Evolutionary conservation across 768 basidiomycete species (phyloP), one percentile per base, ranked within the genome.

Genomic region (Agaricus blazei): DNA sequence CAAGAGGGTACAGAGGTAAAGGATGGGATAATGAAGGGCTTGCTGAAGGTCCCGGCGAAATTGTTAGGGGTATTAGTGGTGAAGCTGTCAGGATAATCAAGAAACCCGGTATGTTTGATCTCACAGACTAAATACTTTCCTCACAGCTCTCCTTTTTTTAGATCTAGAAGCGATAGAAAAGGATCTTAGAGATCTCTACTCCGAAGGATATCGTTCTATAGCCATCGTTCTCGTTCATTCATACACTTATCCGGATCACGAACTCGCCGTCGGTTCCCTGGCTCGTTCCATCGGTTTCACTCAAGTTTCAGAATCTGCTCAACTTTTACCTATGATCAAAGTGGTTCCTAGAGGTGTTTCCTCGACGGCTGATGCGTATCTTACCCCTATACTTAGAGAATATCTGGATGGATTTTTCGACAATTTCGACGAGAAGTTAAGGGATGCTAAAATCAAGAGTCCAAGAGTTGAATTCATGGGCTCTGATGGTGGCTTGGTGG

Each of bases 391-490:
- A 58, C 70, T 97, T 26, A 70, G 77, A 9, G 79, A 84, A 11
- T 98, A 98, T 64, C 78, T 98, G 3, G 88, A 93, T 58, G 93
- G 93, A 0, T 98, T 98, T 75, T 96, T 94, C 69, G 70, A 73
- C 37, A 93, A 93, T 0, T 97, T 98, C 62, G 92, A 95, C 58
- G 76, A 75, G 41, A 83, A 85, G 62, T 74, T 93, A 58, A 76
- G 75, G 64, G 84, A 84, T 58, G 83, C 86, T 3, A 69, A 68
- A 12, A 54, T 83, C 54, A 71, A 72, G 40, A 84, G 82, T 54
- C 84, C 85, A 1, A 73, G 90, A 2, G 93, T 97, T 31, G 93
- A 95, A 65, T 98, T 98, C 65, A 98, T 98, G 96, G 88, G 88
- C 36, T 91, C 88, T 52, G 95, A 98, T 63, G 96, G 93, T 4